phyloP scores from a whole-genome alignment of 108 stramenopile species.

The Cyclostephanos invisitatus region DNA sequence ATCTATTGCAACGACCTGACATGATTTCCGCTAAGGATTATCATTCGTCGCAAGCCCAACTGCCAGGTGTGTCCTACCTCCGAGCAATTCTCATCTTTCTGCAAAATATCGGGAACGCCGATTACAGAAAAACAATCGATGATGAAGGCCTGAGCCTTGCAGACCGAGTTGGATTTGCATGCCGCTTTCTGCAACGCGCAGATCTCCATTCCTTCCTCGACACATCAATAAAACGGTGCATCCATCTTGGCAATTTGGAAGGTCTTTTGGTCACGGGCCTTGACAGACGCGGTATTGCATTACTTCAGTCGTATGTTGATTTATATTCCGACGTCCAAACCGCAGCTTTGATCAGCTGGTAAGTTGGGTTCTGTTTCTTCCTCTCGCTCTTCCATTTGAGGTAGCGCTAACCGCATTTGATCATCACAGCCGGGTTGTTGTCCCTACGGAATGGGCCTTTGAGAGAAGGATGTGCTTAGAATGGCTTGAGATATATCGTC shows the following conservation, averaged over 20 bases:
- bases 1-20: slow-evolving; percentile 51
- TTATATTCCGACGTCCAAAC: slow-evolving; percentile 74
- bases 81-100: slow-evolving; percentile 66
- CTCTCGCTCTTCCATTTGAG: background rate
- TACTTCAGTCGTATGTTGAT: slow-evolving; percentile 80
- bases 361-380: background rate
- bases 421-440: slow-evolving; percentile 47
- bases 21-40: slow-evolving; percentile 22
- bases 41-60: slow-evolving; percentile 19
- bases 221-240: slow-evolving; percentile 57
- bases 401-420: background rate
- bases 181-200: slow-evolving; percentile 57
- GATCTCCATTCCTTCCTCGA: slow-evolving; percentile 65
- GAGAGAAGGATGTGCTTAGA: slow-evolving; percentile 68
- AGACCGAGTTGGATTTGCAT: slow-evolving; percentile 81
- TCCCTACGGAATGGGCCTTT: slow-evolving; percentile 65
- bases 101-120: slow-evolving; percentile 48
- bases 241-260: slow-evolving; percentile 68
- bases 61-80: slow-evolving; percentile 58
- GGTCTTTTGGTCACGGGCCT: slow-evolving; percentile 81
- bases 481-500: slow-evolving; percentile 80
- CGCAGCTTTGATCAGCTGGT: slow-evolving; percentile 70
- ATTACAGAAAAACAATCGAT: slow-evolving; percentile 56
- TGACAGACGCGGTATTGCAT: slow-evolving; percentile 69
- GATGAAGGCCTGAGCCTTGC: slow-evolving; percentile 60